Base-by-base conservation (phyloP, 2,329 filamentous ascomycete species). In the Microdochium paspali region DNA sequence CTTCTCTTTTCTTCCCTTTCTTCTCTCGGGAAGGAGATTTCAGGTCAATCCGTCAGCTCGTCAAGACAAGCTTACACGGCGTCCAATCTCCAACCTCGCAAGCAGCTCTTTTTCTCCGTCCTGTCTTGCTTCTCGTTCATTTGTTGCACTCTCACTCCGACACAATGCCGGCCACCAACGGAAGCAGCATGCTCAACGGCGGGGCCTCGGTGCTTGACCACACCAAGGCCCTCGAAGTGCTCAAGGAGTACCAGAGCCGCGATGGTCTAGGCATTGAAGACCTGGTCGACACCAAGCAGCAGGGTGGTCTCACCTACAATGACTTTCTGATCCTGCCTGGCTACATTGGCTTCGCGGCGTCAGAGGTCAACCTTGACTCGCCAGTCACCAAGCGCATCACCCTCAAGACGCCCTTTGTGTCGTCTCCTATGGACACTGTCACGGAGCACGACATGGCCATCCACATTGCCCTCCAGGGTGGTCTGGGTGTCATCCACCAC, bases 361-460 rank as follows among this genome's bases (percentile, higher is more conserved):
- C 87, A 46, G 86, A 87, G 54, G 93, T 97, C 56, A 72, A 72
- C 44, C 84, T 98, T 52, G 93, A 97, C 59, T 89, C 91, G 30
- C 89, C 89, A 50, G 79, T 98, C 61, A 98, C 93, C 58, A 95
- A 94, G 80, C 84, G 89, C 62, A 95, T 98, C 69, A 83, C 87
- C 30, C 78, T 98, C 66, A 98, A 96, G 80, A 94, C 90, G 6
- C 93, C 93, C 51, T 90, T 98, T 62, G 81, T 97, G 55, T 98
- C 93, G 44, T 97, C 93, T 32, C 93, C 94, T 61, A 98, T 98
- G 93, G 93, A 98, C 74, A 98, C 93, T 10, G 93, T 98, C 66
- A 98, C 94, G 40, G 93, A 98, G 75, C 87, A 95, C 72, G 91
- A 95, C 67, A 98, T 98, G 94, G 94, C 93, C 55, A 97, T 98